A percentile compares a stretch with the other conserved stretches of the same genome.
Conservation (phyloP, 768 basidiomycete species). For the Hericium alpestre region DNA sequence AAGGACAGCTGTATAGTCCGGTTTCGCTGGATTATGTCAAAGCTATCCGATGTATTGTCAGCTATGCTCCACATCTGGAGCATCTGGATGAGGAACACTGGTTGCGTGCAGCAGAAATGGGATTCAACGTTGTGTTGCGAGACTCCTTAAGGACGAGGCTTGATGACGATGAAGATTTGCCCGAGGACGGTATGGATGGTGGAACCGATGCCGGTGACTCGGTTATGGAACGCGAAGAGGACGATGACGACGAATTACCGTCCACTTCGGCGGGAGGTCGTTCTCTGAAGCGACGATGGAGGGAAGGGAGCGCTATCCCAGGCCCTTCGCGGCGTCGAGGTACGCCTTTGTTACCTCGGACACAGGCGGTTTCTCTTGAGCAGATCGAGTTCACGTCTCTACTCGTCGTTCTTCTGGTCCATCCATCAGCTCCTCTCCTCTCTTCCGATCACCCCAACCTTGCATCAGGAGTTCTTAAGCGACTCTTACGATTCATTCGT, state of each 20-base stretch:
- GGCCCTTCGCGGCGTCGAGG: conserved; percentile 4
- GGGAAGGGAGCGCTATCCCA: conserved; percentile 3
- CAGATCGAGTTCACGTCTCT: conserved; percentile 66
- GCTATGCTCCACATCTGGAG: conserved; percentile 68
- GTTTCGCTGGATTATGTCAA: conserved; percentile 78
- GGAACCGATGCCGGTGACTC: conserved; percentile 22
- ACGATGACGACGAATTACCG: conserved; percentile 16
- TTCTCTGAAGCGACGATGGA: conserved; percentile 28
- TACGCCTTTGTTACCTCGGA: conserved; percentile 13
- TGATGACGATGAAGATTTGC: conserved; percentile 23
- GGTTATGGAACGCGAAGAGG: conserved; percentile 23
- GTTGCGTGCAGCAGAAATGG: conserved; percentile 56
- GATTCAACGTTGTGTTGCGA: conserved; percentile 69
- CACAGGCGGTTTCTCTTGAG: conserved; percentile 33
- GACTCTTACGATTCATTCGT: conserved; percentile 52
- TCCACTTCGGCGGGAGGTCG: conserved; percentile 6
- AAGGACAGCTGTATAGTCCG: conserved; percentile 43
- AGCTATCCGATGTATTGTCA: conserved; percentile 53
- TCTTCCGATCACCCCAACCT: conserved; percentile 29
- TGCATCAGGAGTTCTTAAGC: conserved; percentile 44
- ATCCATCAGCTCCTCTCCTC: conserved; percentile 49
- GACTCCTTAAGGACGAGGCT: conserved; percentile 34
- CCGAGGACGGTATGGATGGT: conserved; percentile 16
- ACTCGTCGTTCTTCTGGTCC: conserved; percentile 48
- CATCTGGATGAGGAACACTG: conserved; percentile 56